Conservation (phyloP, 495 filamentous ascomycete species). For the Hypoxylon rickii region DNA sequence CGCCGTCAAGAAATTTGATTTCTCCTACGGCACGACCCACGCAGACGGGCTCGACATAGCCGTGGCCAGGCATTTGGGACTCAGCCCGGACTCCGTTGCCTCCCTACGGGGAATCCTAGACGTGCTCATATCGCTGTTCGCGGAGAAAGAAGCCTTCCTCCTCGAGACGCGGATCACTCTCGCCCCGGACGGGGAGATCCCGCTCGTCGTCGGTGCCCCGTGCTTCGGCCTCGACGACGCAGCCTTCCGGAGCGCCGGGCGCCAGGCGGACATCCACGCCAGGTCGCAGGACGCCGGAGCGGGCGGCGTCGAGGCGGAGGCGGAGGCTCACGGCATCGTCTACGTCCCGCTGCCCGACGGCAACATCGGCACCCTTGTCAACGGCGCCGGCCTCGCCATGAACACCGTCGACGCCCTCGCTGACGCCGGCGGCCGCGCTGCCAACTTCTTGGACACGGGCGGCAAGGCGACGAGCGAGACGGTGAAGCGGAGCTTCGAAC, state of each 20-base stretch:
- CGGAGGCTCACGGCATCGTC: conserved; percentile 73
- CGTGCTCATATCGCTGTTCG: conserved; percentile 64
- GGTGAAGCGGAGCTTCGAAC: conserved; percentile 73
- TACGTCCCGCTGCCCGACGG: conserved; percentile 59
- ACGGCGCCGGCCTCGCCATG: conserved; percentile 91
- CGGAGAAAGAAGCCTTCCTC: conserved; percentile 68
- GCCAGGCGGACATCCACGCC: conserved; percentile 73
- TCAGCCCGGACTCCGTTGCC: conserved; percentile 46
- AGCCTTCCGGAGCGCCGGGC: conserved; percentile 65
- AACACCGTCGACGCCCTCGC: conserved; percentile 84
- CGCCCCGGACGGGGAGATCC: conserved; percentile 44
- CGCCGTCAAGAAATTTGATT: conserved; percentile 60
- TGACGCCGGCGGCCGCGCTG: conserved; percentile 63
- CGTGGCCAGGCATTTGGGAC: conserved; percentile 56
- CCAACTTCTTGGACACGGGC: conserved; percentile 90
- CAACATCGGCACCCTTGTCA: conserved; percentile 76
- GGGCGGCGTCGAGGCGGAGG: conserved; percentile 58
- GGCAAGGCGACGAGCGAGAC: conserved; percentile 89
- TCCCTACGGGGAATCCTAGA: conserved; percentile 57
- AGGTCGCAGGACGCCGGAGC: too few relatives aligned
- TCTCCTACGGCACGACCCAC: conserved; percentile 56
- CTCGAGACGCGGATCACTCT: conserved; percentile 56
- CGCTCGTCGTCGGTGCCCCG: conserved; percentile 52
- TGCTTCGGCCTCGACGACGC: conserved; percentile 79
- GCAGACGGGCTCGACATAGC: conserved; percentile 38